These are phyloP conservation scores for Meredithiella fracta DNA, from an alignment of 2,329 filamentous ascomycete genomes.

Conservation along the genomic window DNA sequence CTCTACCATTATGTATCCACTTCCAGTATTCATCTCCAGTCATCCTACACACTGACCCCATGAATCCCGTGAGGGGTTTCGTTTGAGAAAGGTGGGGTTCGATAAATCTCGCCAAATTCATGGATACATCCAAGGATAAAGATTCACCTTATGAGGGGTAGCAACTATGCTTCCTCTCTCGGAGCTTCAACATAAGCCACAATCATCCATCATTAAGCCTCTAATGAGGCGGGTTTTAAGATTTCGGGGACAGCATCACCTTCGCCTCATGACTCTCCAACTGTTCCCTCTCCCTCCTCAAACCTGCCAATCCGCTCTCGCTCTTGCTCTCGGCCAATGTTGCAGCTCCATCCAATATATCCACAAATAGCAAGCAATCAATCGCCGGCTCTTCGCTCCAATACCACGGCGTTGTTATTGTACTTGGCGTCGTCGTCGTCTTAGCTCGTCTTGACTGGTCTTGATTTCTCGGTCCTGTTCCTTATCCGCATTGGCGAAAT, in stretches of 20 bases:
- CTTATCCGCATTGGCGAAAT: constrained; percentile 1
- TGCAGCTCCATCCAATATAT: too few species aligned
- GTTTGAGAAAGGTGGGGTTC: not conserved
- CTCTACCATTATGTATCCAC: not conserved
- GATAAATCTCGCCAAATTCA: not conserved
- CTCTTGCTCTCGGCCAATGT: not conserved
- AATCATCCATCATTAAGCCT: not conserved
- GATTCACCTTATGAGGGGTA: not conserved
- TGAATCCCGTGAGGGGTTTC: not conserved
- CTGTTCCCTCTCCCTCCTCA: not conserved
- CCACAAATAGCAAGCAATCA: constrained; percentile 1
- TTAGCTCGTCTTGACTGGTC: not conserved
- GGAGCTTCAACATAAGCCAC: not conserved
- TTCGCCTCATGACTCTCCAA: not conserved
- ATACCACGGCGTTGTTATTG: too few species aligned
- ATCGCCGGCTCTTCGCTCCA: not conserved
- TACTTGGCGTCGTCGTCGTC: not conserved
- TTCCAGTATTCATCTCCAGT: not conserved
- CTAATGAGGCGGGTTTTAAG: not conserved
- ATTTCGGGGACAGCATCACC: not conserved
- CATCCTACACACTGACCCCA: too few species aligned
- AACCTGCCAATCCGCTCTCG: not conserved
- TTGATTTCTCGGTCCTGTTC: not conserved
- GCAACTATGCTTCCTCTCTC: not conserved
- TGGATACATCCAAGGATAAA: not conserved